Evolutionary conservation across 2,329 filamentous ascomycete species (phyloP).

Genomic region (Sclerotiophoma versabilis): DNA sequence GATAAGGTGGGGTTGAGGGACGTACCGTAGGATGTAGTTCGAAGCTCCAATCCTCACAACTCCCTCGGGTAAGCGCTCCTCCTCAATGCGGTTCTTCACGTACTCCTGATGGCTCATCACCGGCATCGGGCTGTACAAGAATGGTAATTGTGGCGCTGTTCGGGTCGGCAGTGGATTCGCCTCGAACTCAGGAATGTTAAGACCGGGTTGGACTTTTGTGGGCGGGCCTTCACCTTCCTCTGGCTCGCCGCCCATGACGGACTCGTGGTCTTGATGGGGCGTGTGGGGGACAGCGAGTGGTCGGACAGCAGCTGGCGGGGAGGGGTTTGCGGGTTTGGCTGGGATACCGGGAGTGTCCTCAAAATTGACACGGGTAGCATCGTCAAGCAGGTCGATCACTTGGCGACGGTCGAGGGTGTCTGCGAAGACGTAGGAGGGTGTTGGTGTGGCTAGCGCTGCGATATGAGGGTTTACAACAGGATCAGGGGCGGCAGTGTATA

Average conservation of each 20-base stretch:
- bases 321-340: constrained; percentile 4
- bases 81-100: constrained; percentile 47
- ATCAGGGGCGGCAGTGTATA: constrained; percentile 32
- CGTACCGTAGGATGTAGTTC: constrained; percentile 68
- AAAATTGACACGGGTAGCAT: constrained; percentile 19
- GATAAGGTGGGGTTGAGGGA: background rate
- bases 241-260: constrained; percentile 27
- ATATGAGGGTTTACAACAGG: constrained; percentile 9
- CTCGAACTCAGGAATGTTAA: constrained; percentile 21
- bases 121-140: constrained; percentile 39
- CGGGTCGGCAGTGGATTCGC: constrained; percentile 19
- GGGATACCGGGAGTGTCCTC: constrained; percentile 11
- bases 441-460: constrained; percentile 23
- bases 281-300: constrained; percentile 11
- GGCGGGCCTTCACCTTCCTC: constrained; percentile 33
- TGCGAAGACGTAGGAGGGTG: constrained; percentile 25
- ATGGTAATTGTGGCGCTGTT: constrained; percentile 38
- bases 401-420: constrained; percentile 39
- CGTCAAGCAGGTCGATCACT: constrained; percentile 34
- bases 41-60: constrained; percentile 63
- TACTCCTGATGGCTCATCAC: constrained; percentile 46
- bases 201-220: constrained; percentile 28
- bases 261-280: constrained; percentile 20
- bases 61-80: constrained; percentile 60
- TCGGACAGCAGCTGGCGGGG: constrained; percentile 17